Evolutionary conservation across 805 yeast species (phyloP), one percentile per base, ranked within the genome.

Genomic region (Myxozyma melibiosi): DNA sequence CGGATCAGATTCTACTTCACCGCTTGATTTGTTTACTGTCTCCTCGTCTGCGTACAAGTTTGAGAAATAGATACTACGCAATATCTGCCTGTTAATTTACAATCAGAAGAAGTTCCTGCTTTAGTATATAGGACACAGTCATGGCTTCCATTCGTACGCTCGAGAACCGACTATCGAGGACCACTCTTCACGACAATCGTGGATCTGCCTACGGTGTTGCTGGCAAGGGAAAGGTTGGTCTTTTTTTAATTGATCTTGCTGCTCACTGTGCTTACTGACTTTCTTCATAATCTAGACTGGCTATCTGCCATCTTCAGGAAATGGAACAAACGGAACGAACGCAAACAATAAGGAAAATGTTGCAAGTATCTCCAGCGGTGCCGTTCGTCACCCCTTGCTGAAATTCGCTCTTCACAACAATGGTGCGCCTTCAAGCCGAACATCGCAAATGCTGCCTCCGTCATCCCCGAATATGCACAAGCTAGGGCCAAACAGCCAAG

Each of bases 371-470:
- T 38, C 53, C 8, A 51, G 57, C 25, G 50, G 43, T n/a, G 52
- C 59, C 16, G 44, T 47, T 39, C 64, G 64, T 13, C 53, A 59
- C 39, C 64, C 64, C 4, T 55, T 61, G 30, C 51, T 61, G 31
- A 61, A 61, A 31, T 54, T 27, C 34, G 64, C 64, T 2, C 35
- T 61, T 25, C 64, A 61, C 31, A 61, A 61, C 37, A 54, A 41
- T 27, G 42, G 27, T 11, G 50, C 16, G n/a, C 22, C 53, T 14
- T 27, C 51, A 11, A 35, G 41, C 11, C 35, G 51, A 16, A 33
- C 47, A 7, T 54, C 60, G 20, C 63, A 59, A 42, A 61, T 58
- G 63, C 57, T 46, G 13, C 64, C 64, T 4, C 64, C 63, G 7
- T 28, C 54, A 18, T 58, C 63, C 14, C 64, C 63, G 27, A 60